phyloP scores from a whole-genome alignment of 805 yeast species.

The Wickerhamiella allomyrinae region DNA sequence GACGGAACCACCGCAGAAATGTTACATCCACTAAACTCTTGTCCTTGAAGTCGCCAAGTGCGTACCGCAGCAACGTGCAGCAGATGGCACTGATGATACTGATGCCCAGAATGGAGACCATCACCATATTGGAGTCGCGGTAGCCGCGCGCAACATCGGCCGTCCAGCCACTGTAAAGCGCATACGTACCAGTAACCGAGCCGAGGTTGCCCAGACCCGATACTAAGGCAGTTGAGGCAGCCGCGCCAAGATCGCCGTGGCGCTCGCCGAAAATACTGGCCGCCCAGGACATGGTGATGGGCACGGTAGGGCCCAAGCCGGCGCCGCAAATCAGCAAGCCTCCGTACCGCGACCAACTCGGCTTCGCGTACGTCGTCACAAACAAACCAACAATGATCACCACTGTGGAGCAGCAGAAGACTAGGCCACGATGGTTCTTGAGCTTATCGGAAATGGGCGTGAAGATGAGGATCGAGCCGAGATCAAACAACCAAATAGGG shows the following conservation, averaged over 20 bases:
- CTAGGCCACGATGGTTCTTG: constrained; percentile 41
- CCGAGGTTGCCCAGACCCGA: constrained; percentile 82
- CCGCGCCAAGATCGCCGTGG: constrained; percentile 75
- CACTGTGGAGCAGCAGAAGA: constrained; percentile 47
- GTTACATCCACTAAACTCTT: constrained; percentile 12
- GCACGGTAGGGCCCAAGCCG: constrained; percentile 85
- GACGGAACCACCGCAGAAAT: constrained; percentile 13
- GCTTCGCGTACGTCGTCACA: constrained; percentile 61
- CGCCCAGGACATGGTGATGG: constrained; percentile 73
- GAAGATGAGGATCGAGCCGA: constrained; percentile 54
- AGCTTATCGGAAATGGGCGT: constrained; percentile 71
- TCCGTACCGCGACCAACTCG: constrained; percentile 63
- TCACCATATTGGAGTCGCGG: constrained; percentile 67
- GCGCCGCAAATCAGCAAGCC: constrained; percentile 73
- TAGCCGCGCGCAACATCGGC: constrained; percentile 48
- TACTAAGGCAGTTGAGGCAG: constrained; percentile 69
- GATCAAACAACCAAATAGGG: constrained; percentile 81
- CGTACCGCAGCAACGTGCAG: constrained; percentile 22
- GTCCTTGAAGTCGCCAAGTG: constrained; percentile 25
- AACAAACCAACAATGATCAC: constrained; percentile 63
- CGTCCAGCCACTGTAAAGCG: constrained; percentile 80
- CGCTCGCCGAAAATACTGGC: constrained; percentile 56
- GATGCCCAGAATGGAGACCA: constrained; percentile 61
- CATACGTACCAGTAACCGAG: constrained; percentile 73
- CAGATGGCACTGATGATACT: constrained; percentile 42